phyloP scores from a whole-genome alignment of 306 rosid genomes.

The Cyclanthera cordifolia region DNA sequence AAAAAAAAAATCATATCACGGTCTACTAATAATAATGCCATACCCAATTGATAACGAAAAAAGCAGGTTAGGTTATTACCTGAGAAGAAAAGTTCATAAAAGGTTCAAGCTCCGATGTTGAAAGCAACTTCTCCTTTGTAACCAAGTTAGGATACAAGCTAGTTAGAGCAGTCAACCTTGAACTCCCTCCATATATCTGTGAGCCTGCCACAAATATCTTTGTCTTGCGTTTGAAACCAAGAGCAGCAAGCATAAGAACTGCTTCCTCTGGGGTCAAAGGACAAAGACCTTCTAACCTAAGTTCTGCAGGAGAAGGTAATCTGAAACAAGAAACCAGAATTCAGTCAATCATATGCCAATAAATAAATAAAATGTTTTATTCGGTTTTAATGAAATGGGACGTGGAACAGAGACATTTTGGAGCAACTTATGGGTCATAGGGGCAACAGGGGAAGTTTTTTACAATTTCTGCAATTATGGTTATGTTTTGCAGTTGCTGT shows the following conservation, averaged over 20 bases:
- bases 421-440: not conserved
- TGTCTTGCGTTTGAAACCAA: conserved; percentile 86
- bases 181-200: conserved; percentile 71
- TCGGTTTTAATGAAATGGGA: not conserved
- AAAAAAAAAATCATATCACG: not conserved
- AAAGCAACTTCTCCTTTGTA: conserved; percentile 83
- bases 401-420: not conserved
- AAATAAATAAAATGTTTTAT: not conserved
- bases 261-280: conserved; percentile 94
- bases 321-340: conserved; percentile 31
- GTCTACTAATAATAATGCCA: not conserved
- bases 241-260: conserved; percentile 89
- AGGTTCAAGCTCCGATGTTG: conserved; percentile 57
- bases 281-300: conserved; percentile 82
- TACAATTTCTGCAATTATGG: not conserved
- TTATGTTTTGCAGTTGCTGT: not conserved
- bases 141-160: conserved; percentile 82
- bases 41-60: not conserved
- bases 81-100: conserved; percentile 81
- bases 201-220: conserved; percentile 81
- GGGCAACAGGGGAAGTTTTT: not conserved
- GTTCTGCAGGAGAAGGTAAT: conserved; percentile 69
- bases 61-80: conserved; percentile 39
- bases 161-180: conserved; percentile 67
- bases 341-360: not conserved